Evolutionary conservation across 2,329 filamentous ascomycete genomes (phyloP), one percentile per base, ranked within the genome.

Genomic region (Phaeosphaeriaceae sp.): DNA sequence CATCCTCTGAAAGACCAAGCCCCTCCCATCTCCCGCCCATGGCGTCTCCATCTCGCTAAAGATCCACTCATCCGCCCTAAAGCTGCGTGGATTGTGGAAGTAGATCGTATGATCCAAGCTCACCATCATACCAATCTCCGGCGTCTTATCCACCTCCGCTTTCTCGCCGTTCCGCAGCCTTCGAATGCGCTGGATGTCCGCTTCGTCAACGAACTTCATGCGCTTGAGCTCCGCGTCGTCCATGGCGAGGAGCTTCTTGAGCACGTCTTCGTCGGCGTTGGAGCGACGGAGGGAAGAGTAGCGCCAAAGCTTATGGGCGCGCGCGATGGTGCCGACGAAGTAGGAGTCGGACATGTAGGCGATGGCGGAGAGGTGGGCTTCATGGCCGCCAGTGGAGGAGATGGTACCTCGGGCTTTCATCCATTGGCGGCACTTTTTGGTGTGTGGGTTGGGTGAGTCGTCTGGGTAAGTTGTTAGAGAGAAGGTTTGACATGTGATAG

Each of bases 281-380:
- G 74, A 74, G 62, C 76, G 71, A 60, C 76, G 71, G 3, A 60
- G 82, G 13, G 81, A 84, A 1, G 85, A 86, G 74, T 91, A 92
- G 15, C 91, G 85, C 85, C 91, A 93, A 36, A 97, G 84, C 56
- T 87, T 85, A 77, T 97, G 93, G 54, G 93, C 89, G 20, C 92
- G 87, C 25, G 89, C 84, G 7, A 97, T 87, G 1, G 93, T 97
- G 41, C 91, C 93, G 76, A 98, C 93, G 79, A 99, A 98, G 80
- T 91, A 95, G 73, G 86, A 91, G 79, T 98, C 94, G 24, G 89
- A 92, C 82, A 98, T 91, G 81, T 98, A 99, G 22, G 94, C 94
- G 61, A 99, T 83, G 9, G 95, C 95, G 40, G 87, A 90, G 36
- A 97, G 82, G 74, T 98, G 93, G 11, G 93, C 92, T 69, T 90